Evolutionary conservation across 331 rosid genomes (phyloP).

Genomic region (Acacia concinna): DNA sequence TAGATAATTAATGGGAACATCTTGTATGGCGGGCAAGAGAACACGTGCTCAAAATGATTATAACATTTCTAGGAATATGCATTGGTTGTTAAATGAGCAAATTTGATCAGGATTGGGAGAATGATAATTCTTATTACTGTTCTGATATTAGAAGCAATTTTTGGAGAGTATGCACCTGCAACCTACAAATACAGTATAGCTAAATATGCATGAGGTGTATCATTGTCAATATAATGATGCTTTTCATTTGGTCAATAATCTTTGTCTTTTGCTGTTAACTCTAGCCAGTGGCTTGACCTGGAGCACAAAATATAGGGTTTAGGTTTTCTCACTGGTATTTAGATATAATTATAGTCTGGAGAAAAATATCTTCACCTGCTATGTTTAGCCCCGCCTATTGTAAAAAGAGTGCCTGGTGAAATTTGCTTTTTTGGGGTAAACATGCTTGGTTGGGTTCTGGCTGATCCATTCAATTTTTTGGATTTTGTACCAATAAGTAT

Average conservation of each 20-base stretch:
- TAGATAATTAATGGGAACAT: background rate
- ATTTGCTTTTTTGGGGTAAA: conserved; percentile 28
- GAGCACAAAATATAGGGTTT: background rate
- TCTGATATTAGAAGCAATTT: background rate
- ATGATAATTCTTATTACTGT: background rate
- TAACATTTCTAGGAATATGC: background rate
- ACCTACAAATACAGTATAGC: background rate
- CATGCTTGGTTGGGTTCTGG: conserved; percentile 12
- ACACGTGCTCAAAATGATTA: background rate
- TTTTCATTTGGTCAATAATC: background rate
- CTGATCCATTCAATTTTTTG: conserved; percentile 27
- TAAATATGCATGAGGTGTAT: background rate
- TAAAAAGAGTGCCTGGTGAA: conserved; percentile 1
- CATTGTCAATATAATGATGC: background rate
- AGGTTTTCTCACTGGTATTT: background rate
- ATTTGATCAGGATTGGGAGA: background rate
- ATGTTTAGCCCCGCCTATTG: background rate
- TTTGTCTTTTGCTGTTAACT: conserved; percentile 1
- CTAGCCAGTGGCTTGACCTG: background rate
- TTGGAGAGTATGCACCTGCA: background rate
- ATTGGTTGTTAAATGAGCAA: background rate
- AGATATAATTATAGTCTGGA: background rate
- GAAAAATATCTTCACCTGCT: conserved; percentile 1
- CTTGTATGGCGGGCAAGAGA: background rate
- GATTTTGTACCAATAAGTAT: background rate